These are phyloP conservation scores for Sinapis alba DNA, from an alignment of 441 rosid genomes.

Conservation along the genomic window DNA sequence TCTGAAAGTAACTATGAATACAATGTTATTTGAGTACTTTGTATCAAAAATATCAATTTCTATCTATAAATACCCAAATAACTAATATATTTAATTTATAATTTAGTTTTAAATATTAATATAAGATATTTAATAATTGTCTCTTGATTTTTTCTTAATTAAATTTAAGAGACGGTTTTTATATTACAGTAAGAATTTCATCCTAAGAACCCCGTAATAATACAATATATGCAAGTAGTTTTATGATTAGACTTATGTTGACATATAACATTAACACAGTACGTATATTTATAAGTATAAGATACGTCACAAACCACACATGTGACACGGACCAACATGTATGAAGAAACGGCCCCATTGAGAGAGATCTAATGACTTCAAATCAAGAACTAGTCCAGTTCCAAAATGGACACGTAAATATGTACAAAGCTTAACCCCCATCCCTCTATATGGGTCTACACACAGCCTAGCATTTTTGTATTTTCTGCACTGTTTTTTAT, in stretches of 20 bases:
- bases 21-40: no score
- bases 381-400: constrained; percentile 32
- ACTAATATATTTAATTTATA: no score
- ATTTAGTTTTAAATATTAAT: no score
- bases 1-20: no score
- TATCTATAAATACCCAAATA: no score
- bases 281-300: constrained; percentile 11
- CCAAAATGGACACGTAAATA: constrained; percentile 13
- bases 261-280: neutral
- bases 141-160: no score
- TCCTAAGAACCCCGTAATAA: no score
- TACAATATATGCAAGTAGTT: constrained; percentile 1
- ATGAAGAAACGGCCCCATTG: constrained; percentile 39
- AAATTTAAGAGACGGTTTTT: no score
- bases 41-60: no score
- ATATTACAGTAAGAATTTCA: no score
- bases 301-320: constrained; percentile 33
- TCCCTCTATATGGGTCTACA: constrained; percentile 37
- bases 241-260: neutral
- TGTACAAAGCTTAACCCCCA: neutral
- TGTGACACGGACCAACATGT: constrained; percentile 45
- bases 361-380: constrained; percentile 40
- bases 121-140: no score
- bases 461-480: constrained; percentile 50
- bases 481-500: constrained; percentile 33